Evolutionary conservation across 805 yeast species (phyloP), one percentile per base, ranked within the genome.

Genomic region (Wickerhamiella sergipiensis): DNA sequence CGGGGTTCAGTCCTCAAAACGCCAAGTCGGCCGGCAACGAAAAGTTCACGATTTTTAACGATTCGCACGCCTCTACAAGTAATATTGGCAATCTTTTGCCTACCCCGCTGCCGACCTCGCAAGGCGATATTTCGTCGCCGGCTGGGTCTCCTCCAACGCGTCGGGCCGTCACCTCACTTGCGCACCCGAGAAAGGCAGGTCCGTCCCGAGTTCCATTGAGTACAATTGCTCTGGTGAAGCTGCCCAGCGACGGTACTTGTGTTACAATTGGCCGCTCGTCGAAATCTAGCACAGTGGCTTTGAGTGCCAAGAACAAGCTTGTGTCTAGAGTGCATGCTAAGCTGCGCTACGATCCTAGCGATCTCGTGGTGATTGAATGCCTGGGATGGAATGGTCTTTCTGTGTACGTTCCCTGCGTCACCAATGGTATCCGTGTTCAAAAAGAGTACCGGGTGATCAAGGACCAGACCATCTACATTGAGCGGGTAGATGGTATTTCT

Each of bases 381-480:
- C 64, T 79, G 50, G 97, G 97, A 3, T 76, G 80, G 67, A 90
- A 90, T 64, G 96, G 97, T 10, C 68, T 85, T 48, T 73, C 76
- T 9, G 75, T 88, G 18, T 71, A 76, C 4, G 75, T 86, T 42
- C 92, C 95, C 0, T 64, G 50, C 50, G 56, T 46, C n/a, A 33
- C 23, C 48, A 51, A 26, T 23, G 29, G 21, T 24, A 46, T 53
- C 9, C 53, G 51, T 4, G 59, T 53, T 19, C 56, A 51, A 33
- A 49, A 50, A 2, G 68, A 80, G 56, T 74, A 81, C 55, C 69
- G 72, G 45, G 74, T 89, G 46, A 67, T 75, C 52, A 74, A 77
- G 52, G 77, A 74, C 50, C 95, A 89, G 66, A 69, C 77, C 2
- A 72, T 85, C 19, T 67, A 72, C 2, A 68, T 88, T 61, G 92